Evolutionary conservation across 2,329 filamentous ascomycete genomes (phyloP).

Genomic region (Aspergillus caelatus): DNA sequence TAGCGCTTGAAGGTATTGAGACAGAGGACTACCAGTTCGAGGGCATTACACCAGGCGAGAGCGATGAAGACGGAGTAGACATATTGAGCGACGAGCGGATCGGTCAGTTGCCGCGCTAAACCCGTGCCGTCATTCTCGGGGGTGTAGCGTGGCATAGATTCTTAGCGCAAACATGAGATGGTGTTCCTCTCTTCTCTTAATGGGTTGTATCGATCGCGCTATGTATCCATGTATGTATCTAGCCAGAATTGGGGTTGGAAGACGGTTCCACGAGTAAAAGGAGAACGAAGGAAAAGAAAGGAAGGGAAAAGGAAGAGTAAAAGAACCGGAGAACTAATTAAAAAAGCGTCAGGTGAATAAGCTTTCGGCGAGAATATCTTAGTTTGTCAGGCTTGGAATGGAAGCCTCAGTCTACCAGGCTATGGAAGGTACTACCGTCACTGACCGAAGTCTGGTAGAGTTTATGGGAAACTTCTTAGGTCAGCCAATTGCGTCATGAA

Average conservation of each 20-base stretch:
- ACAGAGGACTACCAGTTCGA: slow-evolving; percentile 51
- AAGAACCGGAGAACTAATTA: not conserved
- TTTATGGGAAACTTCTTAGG: not conserved
- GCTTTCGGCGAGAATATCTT: not conserved
- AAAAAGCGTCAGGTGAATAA: not conserved
- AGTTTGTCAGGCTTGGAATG: not conserved
- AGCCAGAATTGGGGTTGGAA: no score
- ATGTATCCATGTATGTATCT: not conserved
- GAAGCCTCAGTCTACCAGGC: no score
- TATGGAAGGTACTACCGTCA: no score
- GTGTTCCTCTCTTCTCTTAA: not conserved
- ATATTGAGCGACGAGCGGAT: slow-evolving; percentile 28
- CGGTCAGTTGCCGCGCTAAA: slow-evolving; percentile 6
- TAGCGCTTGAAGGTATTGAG: slow-evolving; percentile 51
- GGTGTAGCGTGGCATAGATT: slow-evolving; percentile 16
- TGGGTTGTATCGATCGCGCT: not conserved
- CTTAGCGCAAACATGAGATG: not conserved
- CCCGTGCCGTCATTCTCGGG: slow-evolving; percentile 11
- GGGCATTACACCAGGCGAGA: slow-evolving; percentile 52
- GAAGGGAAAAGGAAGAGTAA: not conserved
- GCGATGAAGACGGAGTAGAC: slow-evolving; percentile 42
- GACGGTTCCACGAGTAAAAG: no score
- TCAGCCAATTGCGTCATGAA: slow-evolving; percentile 12
- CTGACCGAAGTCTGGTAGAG: no score
- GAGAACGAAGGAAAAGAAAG: not conserved